These are phyloP conservation scores for Fraxinus pennsylvanica DNA, from an alignment of 257 asterid species.

Conservation along the genomic window DNA sequence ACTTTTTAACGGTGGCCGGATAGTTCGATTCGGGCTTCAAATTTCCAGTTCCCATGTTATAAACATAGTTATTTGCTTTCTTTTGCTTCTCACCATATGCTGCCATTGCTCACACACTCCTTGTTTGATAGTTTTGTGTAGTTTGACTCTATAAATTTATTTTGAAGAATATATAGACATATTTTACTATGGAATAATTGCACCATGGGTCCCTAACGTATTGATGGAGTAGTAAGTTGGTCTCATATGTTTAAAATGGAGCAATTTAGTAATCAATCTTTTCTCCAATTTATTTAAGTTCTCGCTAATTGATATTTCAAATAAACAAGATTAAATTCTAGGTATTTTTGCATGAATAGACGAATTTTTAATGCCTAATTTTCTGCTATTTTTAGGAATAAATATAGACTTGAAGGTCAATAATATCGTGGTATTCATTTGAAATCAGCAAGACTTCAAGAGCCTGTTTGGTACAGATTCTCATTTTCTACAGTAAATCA, in stretches of 20 bases:
- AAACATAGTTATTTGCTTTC: constrained; percentile 51
- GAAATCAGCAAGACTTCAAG: no score
- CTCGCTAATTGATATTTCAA: no score
- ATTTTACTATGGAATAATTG: constrained; percentile 11
- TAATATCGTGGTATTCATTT: no score
- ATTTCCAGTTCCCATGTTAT: constrained; percentile 40
- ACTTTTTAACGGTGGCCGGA: constrained; percentile 27
- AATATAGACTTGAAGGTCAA: no score
- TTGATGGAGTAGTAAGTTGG: neutral
- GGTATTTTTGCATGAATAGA: no score
- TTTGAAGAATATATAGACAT: neutral
- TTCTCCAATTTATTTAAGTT: neutral
- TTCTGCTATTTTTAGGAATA: no score
- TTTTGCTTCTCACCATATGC: constrained; percentile 33
- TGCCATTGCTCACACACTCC: constrained; percentile 31
- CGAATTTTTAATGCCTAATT: no score
- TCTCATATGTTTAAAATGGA: neutral
- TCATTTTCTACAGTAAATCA: no score
- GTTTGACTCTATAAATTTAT: neutral
- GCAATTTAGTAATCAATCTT: neutral
- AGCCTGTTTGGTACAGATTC: no score
- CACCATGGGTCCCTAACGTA: neutral
- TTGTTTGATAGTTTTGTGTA: constrained; percentile 1
- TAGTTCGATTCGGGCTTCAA: constrained; percentile 20
- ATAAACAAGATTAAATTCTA: no score